A percentile compares a stretch with the other conserved stretches of the same genome.
Evolutionary conservation across 1,139 yeast genomes (phyloP).

Genomic region (Blastobotrys buckinghamii): DNA sequence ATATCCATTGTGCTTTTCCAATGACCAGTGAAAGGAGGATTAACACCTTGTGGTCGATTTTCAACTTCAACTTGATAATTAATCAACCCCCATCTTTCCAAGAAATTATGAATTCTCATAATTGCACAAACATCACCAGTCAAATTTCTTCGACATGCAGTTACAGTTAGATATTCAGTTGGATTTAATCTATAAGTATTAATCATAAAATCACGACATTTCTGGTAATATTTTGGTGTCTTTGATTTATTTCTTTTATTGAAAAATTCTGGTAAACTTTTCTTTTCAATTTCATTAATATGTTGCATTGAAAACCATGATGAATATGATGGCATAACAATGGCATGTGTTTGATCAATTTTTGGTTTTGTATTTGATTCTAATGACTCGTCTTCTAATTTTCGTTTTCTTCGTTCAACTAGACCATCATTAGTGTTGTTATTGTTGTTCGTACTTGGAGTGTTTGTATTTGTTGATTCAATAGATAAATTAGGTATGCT

Average conservation of each 20-base stretch:
- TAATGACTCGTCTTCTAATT: slow-evolving; percentile 6
- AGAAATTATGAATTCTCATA: slow-evolving; percentile 81
- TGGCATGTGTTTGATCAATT: slow-evolving; percentile 68
- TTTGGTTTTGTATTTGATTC: neutral
- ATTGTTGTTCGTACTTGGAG: neutral
- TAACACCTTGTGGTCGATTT: slow-evolving; percentile 62
- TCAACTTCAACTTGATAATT: slow-evolving; percentile 87
- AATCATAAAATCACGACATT: slow-evolving; percentile 90
- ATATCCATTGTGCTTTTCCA: slow-evolving; percentile 60
- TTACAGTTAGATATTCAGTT: slow-evolving; percentile 83
- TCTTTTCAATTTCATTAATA: slow-evolving; percentile 58
- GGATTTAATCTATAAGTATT: slow-evolving; percentile 91
- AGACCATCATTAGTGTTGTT: slow-evolving; percentile 1
- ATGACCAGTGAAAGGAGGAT: slow-evolving; percentile 59
- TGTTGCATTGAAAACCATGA: slow-evolving; percentile 79
- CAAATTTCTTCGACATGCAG: slow-evolving; percentile 89
- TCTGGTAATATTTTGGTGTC: slow-evolving; percentile 80
- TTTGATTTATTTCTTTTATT: slow-evolving; percentile 68
- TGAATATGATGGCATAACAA: slow-evolving; percentile 90
- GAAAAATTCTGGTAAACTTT: slow-evolving; percentile 90
- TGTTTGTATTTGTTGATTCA: neutral
- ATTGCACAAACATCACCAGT: slow-evolving; percentile 96
- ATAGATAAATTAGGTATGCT: no score
- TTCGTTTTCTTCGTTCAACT: slow-evolving; percentile 7
- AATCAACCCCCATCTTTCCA: slow-evolving; percentile 94